A percentile compares a stretch with the other conserved stretches of the same genome.
These are phyloP conservation scores for Russula sp. DNA, from an alignment of 768 basidiomycete genomes.

Conservation along the genomic window DNA sequence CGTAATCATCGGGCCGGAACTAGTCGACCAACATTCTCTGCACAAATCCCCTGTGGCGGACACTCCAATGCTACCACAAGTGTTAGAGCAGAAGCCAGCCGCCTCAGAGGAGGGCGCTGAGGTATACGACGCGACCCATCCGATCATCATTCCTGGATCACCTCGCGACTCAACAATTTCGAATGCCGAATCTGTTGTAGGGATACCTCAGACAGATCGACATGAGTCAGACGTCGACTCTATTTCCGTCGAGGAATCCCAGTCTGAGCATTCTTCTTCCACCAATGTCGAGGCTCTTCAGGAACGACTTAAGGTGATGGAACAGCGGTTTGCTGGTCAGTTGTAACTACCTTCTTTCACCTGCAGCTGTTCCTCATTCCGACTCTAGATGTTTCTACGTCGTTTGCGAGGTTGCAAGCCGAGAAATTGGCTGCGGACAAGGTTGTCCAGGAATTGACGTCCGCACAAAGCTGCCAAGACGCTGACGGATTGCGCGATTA, in stretches of 20 bases:
- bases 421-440: conserved; percentile 65
- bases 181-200: neutral
- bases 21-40: neutral
- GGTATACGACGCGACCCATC: neutral
- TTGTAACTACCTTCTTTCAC: neutral
- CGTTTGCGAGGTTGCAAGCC: conserved; percentile 68
- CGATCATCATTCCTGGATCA: neutral
- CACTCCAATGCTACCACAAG: neutral
- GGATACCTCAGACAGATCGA: neutral
- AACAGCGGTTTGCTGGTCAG: conserved; percentile 71
- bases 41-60: neutral
- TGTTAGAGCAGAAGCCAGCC: neutral
- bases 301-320: conserved; percentile 60
- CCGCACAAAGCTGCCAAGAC: conserved; percentile 62
- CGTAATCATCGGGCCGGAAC: neutral
- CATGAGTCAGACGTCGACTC: neutral
- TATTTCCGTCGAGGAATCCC: neutral
- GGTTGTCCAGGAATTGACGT: conserved; percentile 64
- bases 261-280: conserved; percentile 13
- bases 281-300: conserved; percentile 52
- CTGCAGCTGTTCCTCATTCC: neutral
- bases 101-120: neutral
- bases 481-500: conserved; percentile 64
- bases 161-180: neutral
- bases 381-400: conserved; percentile 64